A percentile compares a stretch with the other conserved stretches of the same genome.
phyloP scores from a whole-genome alignment of 148 eudicot genomes.

The Drosera capensis region DNA sequence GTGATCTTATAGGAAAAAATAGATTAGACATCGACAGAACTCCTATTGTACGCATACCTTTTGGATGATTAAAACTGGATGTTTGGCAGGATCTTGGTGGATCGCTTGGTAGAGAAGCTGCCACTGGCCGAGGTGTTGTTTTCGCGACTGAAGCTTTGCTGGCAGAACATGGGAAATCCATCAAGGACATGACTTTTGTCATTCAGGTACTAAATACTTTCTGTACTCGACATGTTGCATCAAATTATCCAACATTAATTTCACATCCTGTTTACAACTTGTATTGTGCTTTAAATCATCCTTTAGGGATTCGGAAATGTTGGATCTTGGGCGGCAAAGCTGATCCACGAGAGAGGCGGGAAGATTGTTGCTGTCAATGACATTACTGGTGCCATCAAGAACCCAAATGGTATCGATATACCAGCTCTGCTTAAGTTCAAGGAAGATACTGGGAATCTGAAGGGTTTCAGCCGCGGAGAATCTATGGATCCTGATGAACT shows the following conservation, averaged over 20 bases:
- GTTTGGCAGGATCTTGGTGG: slow-evolving; percentile 99
- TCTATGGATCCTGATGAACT: slow-evolving; percentile 47
- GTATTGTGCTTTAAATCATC: background rate
- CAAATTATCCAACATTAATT: too few relatives aligned
- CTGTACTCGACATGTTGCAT: too few relatives aligned
- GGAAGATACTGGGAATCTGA: slow-evolving; percentile 56
- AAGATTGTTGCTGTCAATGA: slow-evolving; percentile 60
- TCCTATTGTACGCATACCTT: too few relatives aligned
- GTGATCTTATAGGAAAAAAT: too few relatives aligned
- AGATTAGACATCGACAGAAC: too few relatives aligned
- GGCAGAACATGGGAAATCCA: slow-evolving; percentile 65
- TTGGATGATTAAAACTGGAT: too few relatives aligned
- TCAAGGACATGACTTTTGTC: slow-evolving; percentile 72
- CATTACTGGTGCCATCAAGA: slow-evolving; percentile 54
- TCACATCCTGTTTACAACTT: background rate
- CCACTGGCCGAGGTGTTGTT: slow-evolving; percentile 93
- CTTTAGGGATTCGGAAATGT: slow-evolving; percentile 86
- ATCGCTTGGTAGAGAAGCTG: slow-evolving; percentile 98
- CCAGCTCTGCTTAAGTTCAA: slow-evolving; percentile 55
- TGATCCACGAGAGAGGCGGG: slow-evolving; percentile 54
- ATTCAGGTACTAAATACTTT: slow-evolving; percentile 49
- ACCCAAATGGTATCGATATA: slow-evolving; percentile 66
- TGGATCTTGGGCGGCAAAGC: slow-evolving; percentile 54
- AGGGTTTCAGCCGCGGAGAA: slow-evolving; percentile 59
- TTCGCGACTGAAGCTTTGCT: slow-evolving; percentile 89